Conservation (phyloP, 1,139 yeast species). For the Wickerhamomyces sp. region DNA sequence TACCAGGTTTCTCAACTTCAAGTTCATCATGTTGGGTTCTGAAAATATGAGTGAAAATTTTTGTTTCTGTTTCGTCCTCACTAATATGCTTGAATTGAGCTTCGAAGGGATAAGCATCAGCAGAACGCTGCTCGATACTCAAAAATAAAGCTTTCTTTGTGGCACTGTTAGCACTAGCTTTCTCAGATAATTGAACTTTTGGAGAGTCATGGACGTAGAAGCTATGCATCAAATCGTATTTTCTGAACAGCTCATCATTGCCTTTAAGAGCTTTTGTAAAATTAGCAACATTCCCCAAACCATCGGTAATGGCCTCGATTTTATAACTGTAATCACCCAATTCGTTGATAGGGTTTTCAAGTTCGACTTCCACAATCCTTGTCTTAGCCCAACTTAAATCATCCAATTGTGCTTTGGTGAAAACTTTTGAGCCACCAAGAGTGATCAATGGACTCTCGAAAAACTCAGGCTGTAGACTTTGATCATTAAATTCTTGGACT, state of each 20-base stretch:
- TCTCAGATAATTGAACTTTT: slow-evolving; percentile 34
- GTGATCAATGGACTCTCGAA: slow-evolving; percentile 32
- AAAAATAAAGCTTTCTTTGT: slow-evolving; percentile 41
- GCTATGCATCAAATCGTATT: slow-evolving; percentile 45
- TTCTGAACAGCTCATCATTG: slow-evolving; percentile 34
- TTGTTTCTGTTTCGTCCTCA: slow-evolving; percentile 27
- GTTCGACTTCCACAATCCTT: slow-evolving; percentile 41
- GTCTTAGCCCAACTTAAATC: slow-evolving; percentile 51
- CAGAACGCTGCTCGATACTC: slow-evolving; percentile 25
- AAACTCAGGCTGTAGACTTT: slow-evolving; percentile 43
- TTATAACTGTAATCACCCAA: slow-evolving; percentile 64
- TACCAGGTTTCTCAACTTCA: slow-evolving; percentile 53
- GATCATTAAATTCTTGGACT: slow-evolving; percentile 37
- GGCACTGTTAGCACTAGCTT: slow-evolving; percentile 32
- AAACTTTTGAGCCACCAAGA: slow-evolving; percentile 18
- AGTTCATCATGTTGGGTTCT: slow-evolving; percentile 24
- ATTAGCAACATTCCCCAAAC: slow-evolving; percentile 63
- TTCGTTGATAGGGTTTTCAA: slow-evolving; percentile 42
- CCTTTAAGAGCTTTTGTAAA: slow-evolving; percentile 36
- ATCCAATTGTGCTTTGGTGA: slow-evolving; percentile 29
- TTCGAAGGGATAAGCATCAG: slow-evolving; percentile 39
- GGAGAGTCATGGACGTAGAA: slow-evolving; percentile 66
- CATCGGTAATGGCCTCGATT: slow-evolving; percentile 65
- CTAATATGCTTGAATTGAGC: slow-evolving; percentile 36
- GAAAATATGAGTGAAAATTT: slow-evolving; percentile 35